Percentiles rank a stretch among this genome's conserved stretches.
These are phyloP conservation scores for Chaetomiaceae sp. DNA, from an alignment of 2,329 filamentous ascomycete genomes.

Conservation along the genomic window DNA sequence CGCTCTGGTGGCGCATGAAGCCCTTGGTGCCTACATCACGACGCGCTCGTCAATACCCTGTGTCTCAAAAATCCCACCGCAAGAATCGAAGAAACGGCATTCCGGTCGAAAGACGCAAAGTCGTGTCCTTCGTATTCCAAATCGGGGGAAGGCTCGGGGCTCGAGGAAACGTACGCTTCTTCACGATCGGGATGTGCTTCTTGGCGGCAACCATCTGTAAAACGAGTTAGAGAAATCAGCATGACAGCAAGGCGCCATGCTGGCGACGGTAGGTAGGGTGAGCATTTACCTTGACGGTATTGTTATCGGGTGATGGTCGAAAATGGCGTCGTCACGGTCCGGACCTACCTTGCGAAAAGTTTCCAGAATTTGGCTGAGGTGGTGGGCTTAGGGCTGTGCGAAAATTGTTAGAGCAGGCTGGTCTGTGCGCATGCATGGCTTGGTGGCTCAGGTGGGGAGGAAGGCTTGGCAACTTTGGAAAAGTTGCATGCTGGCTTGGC, in stretches of 20 bases:
- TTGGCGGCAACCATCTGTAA: constrained; percentile 90
- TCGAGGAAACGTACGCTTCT: constrained; percentile 85
- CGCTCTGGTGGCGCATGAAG: constrained; percentile 97
- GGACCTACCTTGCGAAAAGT: constrained; percentile 23
- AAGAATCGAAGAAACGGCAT: background rate
- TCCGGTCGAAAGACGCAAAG: no score
- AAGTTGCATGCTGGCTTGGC: no score
- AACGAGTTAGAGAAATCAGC: constrained; percentile 26
- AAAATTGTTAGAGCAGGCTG: constrained; percentile 23
- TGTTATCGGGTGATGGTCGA: constrained; percentile 25
- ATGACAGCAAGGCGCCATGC: no score
- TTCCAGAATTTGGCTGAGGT: constrained; percentile 22
- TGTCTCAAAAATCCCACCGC: constrained; percentile 4
- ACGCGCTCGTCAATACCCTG: constrained; percentile 33
- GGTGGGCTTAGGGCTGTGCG: constrained; percentile 27
- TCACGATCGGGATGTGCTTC: constrained; percentile 99
- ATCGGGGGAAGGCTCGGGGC: background rate
- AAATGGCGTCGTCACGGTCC: constrained; percentile 24
- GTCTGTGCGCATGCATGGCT: constrained; percentile 16
- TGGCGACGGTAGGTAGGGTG: no score
- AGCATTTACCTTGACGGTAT: constrained; percentile 27
- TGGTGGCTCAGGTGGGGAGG: no score
- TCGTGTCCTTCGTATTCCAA: no score
- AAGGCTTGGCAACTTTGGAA: no score
- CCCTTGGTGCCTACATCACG: constrained; percentile 69